Evolutionary conservation across 345 rosid genomes (phyloP), one percentile per base, ranked within the genome.

Genomic region (Aegle marmelos): DNA sequence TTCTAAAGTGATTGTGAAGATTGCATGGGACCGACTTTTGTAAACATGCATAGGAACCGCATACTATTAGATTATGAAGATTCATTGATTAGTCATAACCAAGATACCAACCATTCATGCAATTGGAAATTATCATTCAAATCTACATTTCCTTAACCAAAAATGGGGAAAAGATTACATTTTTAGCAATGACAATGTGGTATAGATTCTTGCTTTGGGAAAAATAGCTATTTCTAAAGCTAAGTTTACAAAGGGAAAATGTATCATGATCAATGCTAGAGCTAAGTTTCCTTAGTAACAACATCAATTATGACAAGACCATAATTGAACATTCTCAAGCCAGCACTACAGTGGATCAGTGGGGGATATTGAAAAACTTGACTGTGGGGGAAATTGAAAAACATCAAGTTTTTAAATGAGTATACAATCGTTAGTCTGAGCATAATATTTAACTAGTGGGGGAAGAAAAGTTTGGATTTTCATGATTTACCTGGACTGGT

Each of bases 11-110:
- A 93, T 91, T n/a, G 95, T 93, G 86, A 93, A 93, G 83, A 93
- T 93, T 81, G 97, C 97, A 87, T 93, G 97, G 59, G 97, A 93
- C 70, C 97, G 97, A 80, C 97, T 93, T 64, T 88, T 74, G 71
- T 70, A 74, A 75, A 73, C 86, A 88, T 82, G 81, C 80, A 86
- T 25, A 82, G 73, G 66, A 84, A 76, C 28, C 81, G 66, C 63
- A 27, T 28, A 63, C 74, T 73, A 77, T 69, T 82, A 84, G 77
- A 74, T 81, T 54, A 81, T 70, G 70, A 62, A 79, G 71, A 72
- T 75, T 79, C 21, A 58, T 8, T 22, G 53, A 37, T 25, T 70
- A 60, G 53, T 22, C 65, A 69, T 53, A 76, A 78, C 34, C 59
- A 73, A 21, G 57, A 78, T 57, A 65, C 70, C 76, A 72, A 36